These are phyloP conservation scores for Solanum chacoense DNA, from an alignment of 305 asterid species.

Conservation along the genomic window DNA sequence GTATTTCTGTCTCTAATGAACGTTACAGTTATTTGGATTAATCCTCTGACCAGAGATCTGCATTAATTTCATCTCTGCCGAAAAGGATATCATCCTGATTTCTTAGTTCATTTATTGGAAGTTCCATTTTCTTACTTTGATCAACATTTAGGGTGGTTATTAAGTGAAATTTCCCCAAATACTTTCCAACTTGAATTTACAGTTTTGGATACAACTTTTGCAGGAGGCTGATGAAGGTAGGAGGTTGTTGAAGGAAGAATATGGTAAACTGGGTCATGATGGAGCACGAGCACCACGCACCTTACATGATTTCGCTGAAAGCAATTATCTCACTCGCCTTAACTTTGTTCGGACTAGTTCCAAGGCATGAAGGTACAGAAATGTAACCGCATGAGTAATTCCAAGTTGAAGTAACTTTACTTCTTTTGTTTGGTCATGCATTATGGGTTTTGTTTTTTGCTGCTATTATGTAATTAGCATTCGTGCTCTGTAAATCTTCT, in stretches of 20 bases:
- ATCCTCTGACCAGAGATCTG: neutral
- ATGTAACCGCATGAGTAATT: neutral
- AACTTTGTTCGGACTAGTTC: conserved; percentile 59
- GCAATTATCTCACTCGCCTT: conserved; percentile 76
- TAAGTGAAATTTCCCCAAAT: neutral
- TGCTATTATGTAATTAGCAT: neutral
- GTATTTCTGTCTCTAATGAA: conserved; percentile 21
- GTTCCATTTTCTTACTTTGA: neutral
- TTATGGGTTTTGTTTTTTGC: neutral
- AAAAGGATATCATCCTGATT: neutral
- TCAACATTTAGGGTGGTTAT: neutral
- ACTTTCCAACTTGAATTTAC: neutral
- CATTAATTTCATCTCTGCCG: neutral
- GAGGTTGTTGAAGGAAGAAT: conserved; percentile 50
- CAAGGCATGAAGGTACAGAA: conserved; percentile 20
- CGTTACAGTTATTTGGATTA: neutral
- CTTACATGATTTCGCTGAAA: conserved; percentile 89
- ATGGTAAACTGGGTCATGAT: conserved; percentile 35
- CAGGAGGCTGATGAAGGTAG: conserved; percentile 72
- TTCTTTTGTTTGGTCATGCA: neutral
- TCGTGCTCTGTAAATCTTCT: neutral
- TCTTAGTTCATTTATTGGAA: neutral
- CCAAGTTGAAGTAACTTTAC: neutral
- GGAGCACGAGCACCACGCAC: conserved; percentile 57
- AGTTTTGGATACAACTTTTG: neutral